A percentile compares a stretch with the other conserved stretches of the same genome.
Conservation (phyloP, 495 filamentous ascomycete genomes). For the Achaetomiella virescens region DNA sequence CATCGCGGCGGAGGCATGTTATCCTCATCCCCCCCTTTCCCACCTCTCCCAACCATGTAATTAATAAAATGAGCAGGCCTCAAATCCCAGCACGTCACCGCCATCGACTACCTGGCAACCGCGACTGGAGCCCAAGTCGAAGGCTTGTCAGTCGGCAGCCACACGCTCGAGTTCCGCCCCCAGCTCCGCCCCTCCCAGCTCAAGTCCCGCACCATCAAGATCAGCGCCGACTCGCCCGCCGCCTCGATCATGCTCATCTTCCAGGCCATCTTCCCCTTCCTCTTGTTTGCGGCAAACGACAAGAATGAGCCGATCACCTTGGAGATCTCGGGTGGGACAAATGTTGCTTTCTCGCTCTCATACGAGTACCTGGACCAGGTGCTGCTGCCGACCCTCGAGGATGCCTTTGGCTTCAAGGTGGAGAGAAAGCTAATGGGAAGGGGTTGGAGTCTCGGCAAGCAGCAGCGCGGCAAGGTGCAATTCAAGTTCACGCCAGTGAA, state of each 20-base stretch:
- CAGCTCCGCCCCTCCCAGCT: conserved; percentile 33
- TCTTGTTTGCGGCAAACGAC: conserved; percentile 53
- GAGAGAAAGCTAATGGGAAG: conserved; percentile 50
- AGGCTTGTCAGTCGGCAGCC: conserved; percentile 51
- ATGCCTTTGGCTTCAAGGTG: conserved; percentile 54
- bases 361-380: conserved; percentile 76
- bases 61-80: conserved; percentile 44
- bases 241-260: conserved; percentile 64
- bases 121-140: conserved; percentile 54
- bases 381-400: conserved; percentile 60
- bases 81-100: conserved; percentile 68
- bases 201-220: conserved; percentile 34
- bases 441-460: conserved; percentile 61
- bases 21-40: background rate
- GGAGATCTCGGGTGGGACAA: conserved; percentile 70
- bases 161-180: conserved; percentile 48
- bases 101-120: conserved; percentile 57
- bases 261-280: conserved; percentile 74
- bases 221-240: conserved; percentile 37
- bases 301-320: conserved; percentile 43
- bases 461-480: conserved; percentile 51
- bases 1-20: conserved; percentile 37
- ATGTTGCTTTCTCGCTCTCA: conserved; percentile 63
- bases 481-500: conserved; percentile 53
- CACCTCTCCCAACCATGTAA: background rate